phyloP scores from a whole-genome alignment of 2,329 filamentous ascomycete genomes.

The Zarea fungicola region DNA sequence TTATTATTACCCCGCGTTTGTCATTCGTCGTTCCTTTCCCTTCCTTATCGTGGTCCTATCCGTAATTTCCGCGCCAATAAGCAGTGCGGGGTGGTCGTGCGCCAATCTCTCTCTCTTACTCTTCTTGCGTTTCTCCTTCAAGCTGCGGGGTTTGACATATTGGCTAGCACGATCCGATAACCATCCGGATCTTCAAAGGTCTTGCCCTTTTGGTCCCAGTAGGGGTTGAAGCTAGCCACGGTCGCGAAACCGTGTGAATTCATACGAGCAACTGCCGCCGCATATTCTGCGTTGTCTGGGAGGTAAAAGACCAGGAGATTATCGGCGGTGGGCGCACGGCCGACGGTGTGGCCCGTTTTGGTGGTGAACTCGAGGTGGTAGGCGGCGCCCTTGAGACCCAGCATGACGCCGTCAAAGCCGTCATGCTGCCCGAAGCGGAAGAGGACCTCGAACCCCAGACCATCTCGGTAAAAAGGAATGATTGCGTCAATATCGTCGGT shows the following conservation, averaged over 20 bases:
- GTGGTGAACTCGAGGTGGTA: constrained; percentile 42
- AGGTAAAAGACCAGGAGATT: constrained; percentile 42
- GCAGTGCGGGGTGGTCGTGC: too few species aligned
- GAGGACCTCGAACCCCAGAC: constrained; percentile 33
- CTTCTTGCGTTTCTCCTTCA: not conserved
- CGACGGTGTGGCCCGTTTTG: constrained; percentile 28
- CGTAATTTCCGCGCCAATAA: too few species aligned
- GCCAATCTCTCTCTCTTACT: not conserved
- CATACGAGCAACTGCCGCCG: constrained; percentile 29
- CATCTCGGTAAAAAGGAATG: constrained; percentile 37
- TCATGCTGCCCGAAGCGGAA: constrained; percentile 31
- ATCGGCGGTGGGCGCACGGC: constrained; percentile 35
- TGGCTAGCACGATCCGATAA: constrained; percentile 37
- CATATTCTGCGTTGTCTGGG: constrained; percentile 25
- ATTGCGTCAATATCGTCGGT: constrained; percentile 32
- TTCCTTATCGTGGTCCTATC: too few species aligned
- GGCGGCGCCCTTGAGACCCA: constrained; percentile 30
- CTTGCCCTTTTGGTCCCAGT: constrained; percentile 39
- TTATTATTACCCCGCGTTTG: not conserved
- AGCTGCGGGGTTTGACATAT: constrained; percentile 18
- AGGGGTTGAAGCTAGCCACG: constrained; percentile 37
- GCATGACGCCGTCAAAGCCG: constrained; percentile 37
- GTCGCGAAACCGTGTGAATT: constrained; percentile 27
- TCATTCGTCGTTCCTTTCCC: not conserved
- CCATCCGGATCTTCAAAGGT: constrained; percentile 42